Evolutionary conservation across 169 alveolate genomes (phyloP).

Genomic region (Cryptosporidium tyzzeri): DNA sequence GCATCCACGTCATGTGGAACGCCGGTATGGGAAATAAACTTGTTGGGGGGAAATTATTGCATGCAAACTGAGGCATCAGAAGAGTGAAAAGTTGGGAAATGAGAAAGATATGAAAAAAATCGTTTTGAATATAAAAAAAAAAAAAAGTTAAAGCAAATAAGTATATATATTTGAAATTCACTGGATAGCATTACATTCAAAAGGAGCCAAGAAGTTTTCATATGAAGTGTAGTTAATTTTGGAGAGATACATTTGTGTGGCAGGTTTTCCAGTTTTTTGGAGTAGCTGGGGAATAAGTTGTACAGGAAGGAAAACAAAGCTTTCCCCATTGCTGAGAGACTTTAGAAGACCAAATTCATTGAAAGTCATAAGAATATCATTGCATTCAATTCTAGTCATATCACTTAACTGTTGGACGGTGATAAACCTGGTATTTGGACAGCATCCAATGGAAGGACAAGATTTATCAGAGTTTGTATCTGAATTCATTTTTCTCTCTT

Average conservation of each 20-base stretch:
- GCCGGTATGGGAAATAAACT: background rate
- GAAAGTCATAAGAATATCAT: slow-evolving; percentile 87
- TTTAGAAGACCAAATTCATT: slow-evolving; percentile 89
- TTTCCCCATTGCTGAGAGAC: slow-evolving; percentile 85
- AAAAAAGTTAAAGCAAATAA: background rate
- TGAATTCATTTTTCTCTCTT: slow-evolving; percentile 26
- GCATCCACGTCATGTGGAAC: background rate
- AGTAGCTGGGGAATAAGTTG: slow-evolving; percentile 83
- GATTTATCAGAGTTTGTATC: background rate
- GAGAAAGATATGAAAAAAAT: background rate
- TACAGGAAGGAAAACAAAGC: slow-evolving; percentile 85
- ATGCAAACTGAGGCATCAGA: background rate
- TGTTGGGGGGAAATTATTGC: background rate
- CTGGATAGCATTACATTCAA: slow-evolving; percentile 78
- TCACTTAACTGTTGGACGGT: slow-evolving; percentile 76
- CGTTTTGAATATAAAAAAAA: background rate
- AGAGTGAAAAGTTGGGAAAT: background rate
- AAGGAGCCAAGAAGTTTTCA: slow-evolving; percentile 86
- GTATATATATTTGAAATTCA: slow-evolving; percentile 9
- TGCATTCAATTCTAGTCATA: slow-evolving; percentile 88
- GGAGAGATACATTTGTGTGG: slow-evolving; percentile 82
- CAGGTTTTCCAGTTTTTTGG: slow-evolving; percentile 83
- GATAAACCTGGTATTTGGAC: slow-evolving; percentile 50
- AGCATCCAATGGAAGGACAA: slow-evolving; percentile 27
- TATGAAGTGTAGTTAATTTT: slow-evolving; percentile 91